Evolutionary conservation across 2,329 filamentous ascomycete species (phyloP), one percentile per base, ranked within the genome.

Genomic region (Lomentospora prolificans): DNA sequence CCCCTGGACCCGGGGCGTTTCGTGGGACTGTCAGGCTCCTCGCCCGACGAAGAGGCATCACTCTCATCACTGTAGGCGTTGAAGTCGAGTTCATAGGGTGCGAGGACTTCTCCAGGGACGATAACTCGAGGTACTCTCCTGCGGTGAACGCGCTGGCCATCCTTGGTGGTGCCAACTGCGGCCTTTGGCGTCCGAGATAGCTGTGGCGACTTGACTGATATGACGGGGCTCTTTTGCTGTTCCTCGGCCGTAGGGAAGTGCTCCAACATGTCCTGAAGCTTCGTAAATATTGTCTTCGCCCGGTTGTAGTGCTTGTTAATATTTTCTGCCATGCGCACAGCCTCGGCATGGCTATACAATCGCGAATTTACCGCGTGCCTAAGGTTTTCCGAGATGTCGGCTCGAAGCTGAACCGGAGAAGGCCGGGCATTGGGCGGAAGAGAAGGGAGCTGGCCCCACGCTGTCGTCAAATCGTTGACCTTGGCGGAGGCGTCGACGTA

Each of bases 31-130:
- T 76, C 72, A 4, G 72, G 70, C 28, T 79, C 76, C 7, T 77
- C 74, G 22, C 77, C 76, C 3, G 59, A 58, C n/a, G 51, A 36
- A 14, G 54, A 51, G 14, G 28, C 28, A 4, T 57, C 58, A 60
- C 73, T 78, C 12, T 75, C 75, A 22, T 77, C 78, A 50, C 71
- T 79, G 57, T 76, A 81, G 0, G 75, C 72, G 53, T 84, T 80
- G 64, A 82, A 84, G 57, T 84, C 80, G 24, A 85, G 68, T 56
- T 86, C 82, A 62, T 84, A 85, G 0, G 82, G 82, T 1, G 82
- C 81, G 50, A 85, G 71, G 7, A 86, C 82, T 64, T 86, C 82
- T 48, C 82, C 82, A 1, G 82, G 82, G 9, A 86, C 81, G 1
- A 81, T 85, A 50, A 86, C 84, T 44, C 79, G 74, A 4, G 82